Evolutionary conservation across 2,329 filamentous ascomycete genomes (phyloP).

Genomic region (Dothistroma pini): DNA sequence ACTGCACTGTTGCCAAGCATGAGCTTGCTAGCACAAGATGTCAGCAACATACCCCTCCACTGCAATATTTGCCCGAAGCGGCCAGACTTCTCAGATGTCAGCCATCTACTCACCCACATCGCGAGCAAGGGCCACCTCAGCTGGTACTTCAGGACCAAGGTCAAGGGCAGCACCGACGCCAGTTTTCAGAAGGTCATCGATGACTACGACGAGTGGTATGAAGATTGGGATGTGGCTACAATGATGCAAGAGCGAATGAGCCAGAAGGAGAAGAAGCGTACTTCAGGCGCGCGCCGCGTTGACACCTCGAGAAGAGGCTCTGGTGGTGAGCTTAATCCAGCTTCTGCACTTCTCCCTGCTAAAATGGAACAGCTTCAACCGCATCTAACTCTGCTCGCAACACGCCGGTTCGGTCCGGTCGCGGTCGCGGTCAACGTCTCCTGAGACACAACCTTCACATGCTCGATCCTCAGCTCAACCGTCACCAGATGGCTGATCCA

Average conservation of each 20-base stretch:
- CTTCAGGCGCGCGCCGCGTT: slow-evolving; percentile 17
- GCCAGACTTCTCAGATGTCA: slow-evolving; percentile 82
- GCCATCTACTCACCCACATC: slow-evolving; percentile 87
- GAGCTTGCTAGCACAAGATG: slow-evolving; percentile 36
- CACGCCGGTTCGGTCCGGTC: slow-evolving; percentile 21
- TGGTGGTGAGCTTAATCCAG: slow-evolving; percentile 12
- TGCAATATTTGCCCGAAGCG: slow-evolving; percentile 81
- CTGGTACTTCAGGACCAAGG: slow-evolving; percentile 75
- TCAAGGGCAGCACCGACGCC: slow-evolving; percentile 59
- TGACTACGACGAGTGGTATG: slow-evolving; percentile 76
- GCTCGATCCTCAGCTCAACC: slow-evolving; percentile 32
- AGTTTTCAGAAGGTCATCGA: slow-evolving; percentile 60
- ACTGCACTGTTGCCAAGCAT: slow-evolving; percentile 14
- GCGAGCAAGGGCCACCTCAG: slow-evolving; percentile 89
- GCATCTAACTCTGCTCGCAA: slow-evolving; percentile 21
- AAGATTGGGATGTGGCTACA: slow-evolving; percentile 63
- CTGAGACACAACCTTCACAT: slow-evolving; percentile 28
- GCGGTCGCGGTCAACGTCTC: slow-evolving; percentile 10
- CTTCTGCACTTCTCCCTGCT: slow-evolving; percentile 1
- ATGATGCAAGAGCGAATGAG: slow-evolving; percentile 75
- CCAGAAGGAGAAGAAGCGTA: slow-evolving; percentile 62
- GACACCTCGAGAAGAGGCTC: slow-evolving; percentile 17
- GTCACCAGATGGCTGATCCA: slow-evolving; percentile 25
- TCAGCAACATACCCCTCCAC: slow-evolving; percentile 59
- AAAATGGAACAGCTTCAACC: slow-evolving; percentile 7